A percentile compares a stretch with the other conserved stretches of the same genome.
Conservation (phyloP, 345 rosid genomes). For the Eucalyptus virginea region DNA sequence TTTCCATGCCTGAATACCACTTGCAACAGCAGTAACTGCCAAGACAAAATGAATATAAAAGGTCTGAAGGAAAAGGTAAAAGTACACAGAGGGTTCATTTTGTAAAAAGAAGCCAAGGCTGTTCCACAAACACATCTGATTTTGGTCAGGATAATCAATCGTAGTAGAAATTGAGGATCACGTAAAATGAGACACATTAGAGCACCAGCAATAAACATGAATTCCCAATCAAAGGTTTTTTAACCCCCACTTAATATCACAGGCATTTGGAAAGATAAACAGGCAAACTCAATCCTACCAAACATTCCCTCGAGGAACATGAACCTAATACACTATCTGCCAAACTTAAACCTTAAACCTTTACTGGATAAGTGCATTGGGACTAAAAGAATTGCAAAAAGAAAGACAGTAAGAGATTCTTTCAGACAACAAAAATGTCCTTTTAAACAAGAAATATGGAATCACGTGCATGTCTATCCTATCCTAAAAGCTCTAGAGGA, state of each 20-base stretch:
- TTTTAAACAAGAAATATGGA: neutral
- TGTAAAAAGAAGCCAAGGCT: neutral
- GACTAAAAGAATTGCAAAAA: neutral
- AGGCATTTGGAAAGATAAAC: neutral
- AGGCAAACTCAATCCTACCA: neutral
- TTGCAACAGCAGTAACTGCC: conserved; percentile 46
- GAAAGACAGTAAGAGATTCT: neutral
- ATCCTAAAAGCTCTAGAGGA: neutral
- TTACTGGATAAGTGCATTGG: neutral
- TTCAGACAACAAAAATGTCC: neutral
- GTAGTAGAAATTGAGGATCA: neutral
- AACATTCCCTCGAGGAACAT: neutral
- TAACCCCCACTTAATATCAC: neutral
- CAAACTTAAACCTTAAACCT: neutral
- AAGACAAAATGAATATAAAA: neutral
- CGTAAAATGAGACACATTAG: neutral
- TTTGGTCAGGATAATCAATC: neutral
- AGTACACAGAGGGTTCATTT: neutral
- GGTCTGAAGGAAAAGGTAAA: neutral
- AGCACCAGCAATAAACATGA: neutral
- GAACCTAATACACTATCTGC: neutral
- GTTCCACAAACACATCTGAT: neutral
- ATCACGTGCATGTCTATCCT: neutral
- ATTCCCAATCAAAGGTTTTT: neutral
- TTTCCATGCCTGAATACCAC: conserved; percentile 67